Percentiles rank a stretch among this genome's conserved stretches.
These are phyloP conservation scores for Dioscorea dumetorum DNA, from an alignment of 106 monocot genomes.

Conservation along the genomic window DNA sequence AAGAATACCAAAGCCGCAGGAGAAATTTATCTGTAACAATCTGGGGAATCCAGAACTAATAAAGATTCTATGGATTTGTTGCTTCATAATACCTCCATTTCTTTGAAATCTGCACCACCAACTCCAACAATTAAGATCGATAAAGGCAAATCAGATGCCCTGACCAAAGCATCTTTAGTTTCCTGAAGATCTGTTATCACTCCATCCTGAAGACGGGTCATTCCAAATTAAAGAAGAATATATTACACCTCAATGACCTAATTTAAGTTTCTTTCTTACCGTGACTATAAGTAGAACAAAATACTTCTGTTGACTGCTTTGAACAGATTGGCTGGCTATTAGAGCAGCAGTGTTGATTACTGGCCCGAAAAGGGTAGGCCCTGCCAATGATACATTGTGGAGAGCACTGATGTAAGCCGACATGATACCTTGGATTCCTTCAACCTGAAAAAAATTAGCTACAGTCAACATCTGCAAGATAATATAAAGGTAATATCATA, in stretches of 20 bases:
- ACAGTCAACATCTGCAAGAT: conserved; percentile 1
- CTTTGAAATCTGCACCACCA: conserved; percentile 85
- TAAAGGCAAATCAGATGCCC: conserved; percentile 84
- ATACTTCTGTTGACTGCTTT: conserved; percentile 44
- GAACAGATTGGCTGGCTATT: conserved; percentile 59
- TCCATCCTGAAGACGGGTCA: conserved; percentile 54
- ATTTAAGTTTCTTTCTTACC: conserved; percentile 23
- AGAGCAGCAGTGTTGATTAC: conserved; percentile 64
- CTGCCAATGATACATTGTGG: conserved; percentile 84
- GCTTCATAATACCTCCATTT: conserved; percentile 69
- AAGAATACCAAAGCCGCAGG: too few species aligned
- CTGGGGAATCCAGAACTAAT: too few species aligned
- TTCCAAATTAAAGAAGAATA: conserved; percentile 8
- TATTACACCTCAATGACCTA: background rate
- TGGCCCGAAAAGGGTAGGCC: conserved; percentile 86
- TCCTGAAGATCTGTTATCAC: conserved; percentile 93
- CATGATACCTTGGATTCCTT: conserved; percentile 87
- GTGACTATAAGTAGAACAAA: conserved; percentile 84
- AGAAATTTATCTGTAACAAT: too few species aligned
- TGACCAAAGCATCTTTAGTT: conserved; percentile 81
- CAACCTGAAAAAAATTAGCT: conserved; percentile 51
- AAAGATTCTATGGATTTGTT: too few species aligned
- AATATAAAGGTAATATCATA: background rate
- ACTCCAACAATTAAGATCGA: conserved; percentile 94
- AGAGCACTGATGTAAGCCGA: conserved; percentile 88